Percentiles rank a stretch among this genome's conserved stretches.
phyloP scores from a whole-genome alignment of 805 yeast genomes.

The Teunomyces lycoperdinae region DNA sequence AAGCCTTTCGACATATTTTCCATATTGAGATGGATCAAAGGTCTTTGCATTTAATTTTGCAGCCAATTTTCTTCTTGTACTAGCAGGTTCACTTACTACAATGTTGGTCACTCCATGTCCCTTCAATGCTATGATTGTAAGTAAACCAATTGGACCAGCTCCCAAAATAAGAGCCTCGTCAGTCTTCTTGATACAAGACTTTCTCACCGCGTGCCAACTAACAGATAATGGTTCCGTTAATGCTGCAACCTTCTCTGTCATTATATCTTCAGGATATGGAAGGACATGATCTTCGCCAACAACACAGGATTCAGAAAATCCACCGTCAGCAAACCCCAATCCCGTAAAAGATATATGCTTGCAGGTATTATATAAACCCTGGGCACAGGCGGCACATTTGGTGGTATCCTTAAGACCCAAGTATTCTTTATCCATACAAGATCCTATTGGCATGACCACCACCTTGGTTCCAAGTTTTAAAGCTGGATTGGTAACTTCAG shows the following conservation, averaged over 20 bases:
- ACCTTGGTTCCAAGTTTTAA: constrained; percentile 4
- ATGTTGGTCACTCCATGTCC: constrained; percentile 1
- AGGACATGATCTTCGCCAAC: constrained; percentile 1
- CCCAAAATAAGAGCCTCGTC: constrained; percentile 3
- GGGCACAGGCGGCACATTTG: constrained; percentile 3
- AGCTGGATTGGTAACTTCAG: background rate
- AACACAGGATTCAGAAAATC: constrained; percentile 4
- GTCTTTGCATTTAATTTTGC: constrained; percentile 1
- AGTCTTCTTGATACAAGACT: background rate
- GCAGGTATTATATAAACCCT: constrained; percentile 2
- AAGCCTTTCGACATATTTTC: background rate
- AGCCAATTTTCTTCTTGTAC: constrained; percentile 2
- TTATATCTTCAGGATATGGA: background rate
- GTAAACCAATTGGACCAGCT: constrained; percentile 4
- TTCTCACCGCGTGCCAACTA: constrained; percentile 3
- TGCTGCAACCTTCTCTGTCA: constrained; percentile 2
- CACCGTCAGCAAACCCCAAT: constrained; percentile 4
- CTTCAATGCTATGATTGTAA: constrained; percentile 1
- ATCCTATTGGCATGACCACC: constrained; percentile 2
- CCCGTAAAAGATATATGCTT: constrained; percentile 1
- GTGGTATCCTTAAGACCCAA: background rate
- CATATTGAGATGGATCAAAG: constrained; percentile 3
- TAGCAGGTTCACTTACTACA: constrained; percentile 1
- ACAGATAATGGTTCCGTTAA: constrained; percentile 5
- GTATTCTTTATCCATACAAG: constrained; percentile 2